Evolutionary conservation across 148 eudicot genomes (phyloP).

Genomic region (Camellia japonica): DNA sequence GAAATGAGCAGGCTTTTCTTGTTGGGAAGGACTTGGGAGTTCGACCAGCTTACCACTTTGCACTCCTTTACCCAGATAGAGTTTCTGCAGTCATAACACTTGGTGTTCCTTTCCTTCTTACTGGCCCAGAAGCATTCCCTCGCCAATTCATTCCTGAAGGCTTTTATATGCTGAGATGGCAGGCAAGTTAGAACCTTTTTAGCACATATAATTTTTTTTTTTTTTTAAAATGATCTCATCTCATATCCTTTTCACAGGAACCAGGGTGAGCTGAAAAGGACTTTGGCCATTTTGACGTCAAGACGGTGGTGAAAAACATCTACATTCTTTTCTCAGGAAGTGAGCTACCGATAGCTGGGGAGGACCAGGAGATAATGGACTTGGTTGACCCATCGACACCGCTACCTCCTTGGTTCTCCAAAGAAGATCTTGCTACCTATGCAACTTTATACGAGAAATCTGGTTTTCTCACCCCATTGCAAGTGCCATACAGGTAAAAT

Average conservation of each 20-base stretch:
- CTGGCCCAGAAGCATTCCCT: slow-evolving; percentile 21
- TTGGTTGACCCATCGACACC: slow-evolving; percentile 45
- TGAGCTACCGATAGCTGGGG: slow-evolving; percentile 50
- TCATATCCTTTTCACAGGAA: slow-evolving; percentile 23
- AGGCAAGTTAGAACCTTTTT: neutral
- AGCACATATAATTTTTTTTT: neutral
- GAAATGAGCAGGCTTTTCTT: slow-evolving; percentile 16
- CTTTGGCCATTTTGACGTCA: slow-evolving; percentile 50
- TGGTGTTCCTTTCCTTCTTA: slow-evolving; percentile 11
- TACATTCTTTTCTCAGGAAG: slow-evolving; percentile 54
- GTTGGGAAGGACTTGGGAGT: slow-evolving; percentile 21
- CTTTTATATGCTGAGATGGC: slow-evolving; percentile 53
- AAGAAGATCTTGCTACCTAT: slow-evolving; percentile 55
- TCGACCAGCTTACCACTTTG: slow-evolving; percentile 15
- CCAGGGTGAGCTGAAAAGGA: slow-evolving; percentile 67
- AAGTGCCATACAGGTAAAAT: slow-evolving; percentile 60
- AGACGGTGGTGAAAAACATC: slow-evolving; percentile 48
- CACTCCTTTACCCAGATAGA: slow-evolving; percentile 18
- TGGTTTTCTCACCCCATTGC: slow-evolving; percentile 52
- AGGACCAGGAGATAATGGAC: slow-evolving; percentile 70
- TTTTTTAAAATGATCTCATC: neutral
- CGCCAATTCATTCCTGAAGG: slow-evolving; percentile 39
- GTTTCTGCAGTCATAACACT: slow-evolving; percentile 15
- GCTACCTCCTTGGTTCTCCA: slow-evolving; percentile 54
- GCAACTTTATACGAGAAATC: slow-evolving; percentile 54